Evolutionary conservation across 1,284 basidiomycete genomes (phyloP), one percentile per base, ranked within the genome.

Genomic region (Dichomitus squalens): DNA sequence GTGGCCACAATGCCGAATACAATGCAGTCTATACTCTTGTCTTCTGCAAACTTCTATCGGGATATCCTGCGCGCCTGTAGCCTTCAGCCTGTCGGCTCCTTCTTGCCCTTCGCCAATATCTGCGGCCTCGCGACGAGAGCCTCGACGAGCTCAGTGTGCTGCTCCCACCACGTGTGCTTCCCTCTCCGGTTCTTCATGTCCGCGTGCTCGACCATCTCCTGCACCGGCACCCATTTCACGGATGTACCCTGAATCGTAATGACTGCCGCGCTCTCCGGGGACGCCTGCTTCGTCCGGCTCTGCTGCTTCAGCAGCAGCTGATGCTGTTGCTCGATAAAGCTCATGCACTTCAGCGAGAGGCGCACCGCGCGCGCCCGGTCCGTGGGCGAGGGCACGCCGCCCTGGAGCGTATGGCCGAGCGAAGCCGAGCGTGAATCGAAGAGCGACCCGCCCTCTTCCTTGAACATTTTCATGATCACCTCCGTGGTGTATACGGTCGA

Each of bases 351-450:
- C 60, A 97, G 80, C 7, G 96, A 89, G 39, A 98, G 82, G 44
- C 96, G 89, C 1, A 93, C 91, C 1, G 95, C 96, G 18, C 95
- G 90, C 0, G 92, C 88, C 57, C 96, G 92, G 76, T 99, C 97
- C 64, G 93, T 82, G 0, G 96, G 96, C 0, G 95, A 96, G 3
- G 96, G 96, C 4, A 93, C 88, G 5, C 95, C 95, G 18, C 96
- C 96, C 72, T 99, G 96, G 8, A 99, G 79, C 1, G 95, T 98
- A 76, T 99, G 97, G 9, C 97, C 96, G 20, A 99, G 86, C 3
- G 92, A 90, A 16, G 96, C 97, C 11, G 87, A 92, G 48, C 97
- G 90, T 18, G 96, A 88, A 76, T 99, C 97, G 70, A 98, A 99
- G n/a, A 97, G 79, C 7, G 81, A 71, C 16, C 87, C 86, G 41